Evolutionary conservation across 495 filamentous ascomycete species (phyloP), one percentile per base, ranked within the genome.

Genomic region (Aspergillus steynii): DNA sequence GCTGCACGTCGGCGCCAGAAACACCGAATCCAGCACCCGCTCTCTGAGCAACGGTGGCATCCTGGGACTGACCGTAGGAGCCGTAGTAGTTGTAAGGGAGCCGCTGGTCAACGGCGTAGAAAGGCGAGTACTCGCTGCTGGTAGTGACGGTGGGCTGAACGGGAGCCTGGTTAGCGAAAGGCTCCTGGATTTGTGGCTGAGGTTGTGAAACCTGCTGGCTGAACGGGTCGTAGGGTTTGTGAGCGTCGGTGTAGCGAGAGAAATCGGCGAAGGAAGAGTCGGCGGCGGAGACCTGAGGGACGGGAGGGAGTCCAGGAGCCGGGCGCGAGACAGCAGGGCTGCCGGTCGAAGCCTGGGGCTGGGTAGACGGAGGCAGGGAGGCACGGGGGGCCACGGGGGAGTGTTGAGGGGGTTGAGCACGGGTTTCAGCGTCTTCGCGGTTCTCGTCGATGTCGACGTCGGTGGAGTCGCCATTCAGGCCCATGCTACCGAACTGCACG

Each of bases 401-500:
- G 68, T 96, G 91, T 65, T 95, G 90, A 46, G 94, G 94, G 59
- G 95, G 95, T 70, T 97, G 94, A 67, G 92, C 87, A 64, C 95
- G 87, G 61, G 95, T 97, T 77, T 97, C 96, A 42, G 93, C 85
- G 68, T 98, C 92, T 74, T 99, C 95, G 48, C 93, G 85, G 67
- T 97, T 93, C 65, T 92, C 91, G 70, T 98, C 95, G 61, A 96
- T 90, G 65, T 96, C 95, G 25, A 90, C 83, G 50, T 86, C 82
- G 55, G 89, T 83, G 12, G 82, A 71, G 58, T 85, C 82, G 58
- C 89, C 95, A 71, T 92, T 94, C 67, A 98, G 72, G 59, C 90
- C 94, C 83, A 99, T 91, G 70, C 91, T 96, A 55, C 95, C 95
- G 74, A 99, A 99, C 71, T 98, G 96, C 48, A 99, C 92, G n/a